These are phyloP conservation scores for Phytopythium aichiense DNA, from an alignment of 352 stramenopile species.

Conservation along the genomic window DNA sequence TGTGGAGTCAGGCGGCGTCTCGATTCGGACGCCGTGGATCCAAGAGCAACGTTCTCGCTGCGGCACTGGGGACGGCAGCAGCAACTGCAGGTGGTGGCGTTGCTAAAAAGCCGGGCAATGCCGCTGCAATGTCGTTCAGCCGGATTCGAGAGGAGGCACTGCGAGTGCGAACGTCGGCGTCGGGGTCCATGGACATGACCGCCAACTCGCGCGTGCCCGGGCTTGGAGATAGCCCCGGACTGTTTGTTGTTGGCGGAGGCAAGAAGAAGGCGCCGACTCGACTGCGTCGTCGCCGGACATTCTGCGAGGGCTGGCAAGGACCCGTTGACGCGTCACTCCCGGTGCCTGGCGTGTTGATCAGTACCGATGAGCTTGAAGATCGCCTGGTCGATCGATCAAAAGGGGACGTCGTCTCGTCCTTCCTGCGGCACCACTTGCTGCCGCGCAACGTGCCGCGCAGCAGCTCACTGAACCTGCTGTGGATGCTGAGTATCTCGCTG, in stretches of 20 bases:
- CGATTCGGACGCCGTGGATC: conserved; percentile 2
- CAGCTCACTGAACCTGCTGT: conserved; percentile 49
- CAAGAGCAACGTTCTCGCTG: not conserved
- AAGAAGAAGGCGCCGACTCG: conserved; percentile 18
- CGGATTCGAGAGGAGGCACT: conserved; percentile 73
- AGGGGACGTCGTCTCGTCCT: conserved; percentile 33
- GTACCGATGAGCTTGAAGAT: conserved; percentile 59
- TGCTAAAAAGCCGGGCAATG: not conserved
- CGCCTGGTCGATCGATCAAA: conserved; percentile 38
- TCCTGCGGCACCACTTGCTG: conserved; percentile 45
- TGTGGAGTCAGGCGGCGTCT: conserved; percentile 1
- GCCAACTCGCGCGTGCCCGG: not conserved
- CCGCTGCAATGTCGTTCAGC: conserved; percentile 15
- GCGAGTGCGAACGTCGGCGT: conserved; percentile 54
- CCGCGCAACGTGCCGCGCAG: conserved; percentile 55
- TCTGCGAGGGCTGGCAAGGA: conserved; percentile 69
- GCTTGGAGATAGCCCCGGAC: conserved; percentile 3
- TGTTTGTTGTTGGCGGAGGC: conserved; percentile 2
- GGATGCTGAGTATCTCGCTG: conserved; percentile 66
- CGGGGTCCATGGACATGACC: conserved; percentile 22
- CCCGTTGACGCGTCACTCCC: conserved; percentile 71
- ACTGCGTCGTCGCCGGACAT: conserved; percentile 28
- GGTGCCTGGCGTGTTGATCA: conserved; percentile 67
- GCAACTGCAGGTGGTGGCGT: not conserved
- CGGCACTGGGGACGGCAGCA: not conserved